A percentile compares a stretch with the other conserved stretches of the same genome.
Conservation (phyloP, 495 filamentous ascomycete genomes). For the Podospora comata region DNA sequence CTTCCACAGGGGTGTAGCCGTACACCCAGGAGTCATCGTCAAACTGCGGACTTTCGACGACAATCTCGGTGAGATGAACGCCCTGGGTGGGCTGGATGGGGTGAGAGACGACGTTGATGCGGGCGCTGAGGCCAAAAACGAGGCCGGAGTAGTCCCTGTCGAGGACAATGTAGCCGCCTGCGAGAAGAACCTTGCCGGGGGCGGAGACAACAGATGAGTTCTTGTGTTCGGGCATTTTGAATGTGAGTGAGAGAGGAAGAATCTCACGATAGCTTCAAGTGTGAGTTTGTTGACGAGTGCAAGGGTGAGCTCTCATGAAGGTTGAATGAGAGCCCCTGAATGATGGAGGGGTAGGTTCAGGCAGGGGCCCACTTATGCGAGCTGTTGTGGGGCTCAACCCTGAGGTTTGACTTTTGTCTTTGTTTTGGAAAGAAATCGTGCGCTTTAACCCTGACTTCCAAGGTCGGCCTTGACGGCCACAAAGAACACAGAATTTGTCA, state of each 20-base stretch:
- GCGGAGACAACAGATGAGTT: conserved; percentile 56
- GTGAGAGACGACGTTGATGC: conserved; percentile 82
- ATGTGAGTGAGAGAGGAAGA: not conserved
- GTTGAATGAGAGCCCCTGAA: not conserved
- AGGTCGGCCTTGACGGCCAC: too few relatives aligned
- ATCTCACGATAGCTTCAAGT: not conserved
- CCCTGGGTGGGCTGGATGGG: conserved; percentile 56
- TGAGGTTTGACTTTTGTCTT: not conserved
- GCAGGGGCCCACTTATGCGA: not conserved
- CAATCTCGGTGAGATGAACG: conserved; percentile 61
- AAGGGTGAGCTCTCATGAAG: not conserved
- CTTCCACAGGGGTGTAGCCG: conserved; percentile 60
- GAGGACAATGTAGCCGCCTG: conserved; percentile 91
- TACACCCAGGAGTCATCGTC: conserved; percentile 82
- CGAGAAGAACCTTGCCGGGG: conserved; percentile 91
- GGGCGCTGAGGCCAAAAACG: conserved; percentile 90
- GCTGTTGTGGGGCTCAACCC: not conserved
- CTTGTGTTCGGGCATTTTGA: conserved; percentile 15
- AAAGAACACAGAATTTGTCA: too few relatives aligned
- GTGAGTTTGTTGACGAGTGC: not conserved
- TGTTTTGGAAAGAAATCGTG: not conserved
- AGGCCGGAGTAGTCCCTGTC: conserved; percentile 84
- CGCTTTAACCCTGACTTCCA: not conserved
- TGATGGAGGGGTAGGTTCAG: not conserved
- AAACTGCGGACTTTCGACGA: conserved; percentile 91